Evolutionary conservation across 2,329 filamentous ascomycete genomes (phyloP).

Genomic region (Calonectria henricotiae): DNA sequence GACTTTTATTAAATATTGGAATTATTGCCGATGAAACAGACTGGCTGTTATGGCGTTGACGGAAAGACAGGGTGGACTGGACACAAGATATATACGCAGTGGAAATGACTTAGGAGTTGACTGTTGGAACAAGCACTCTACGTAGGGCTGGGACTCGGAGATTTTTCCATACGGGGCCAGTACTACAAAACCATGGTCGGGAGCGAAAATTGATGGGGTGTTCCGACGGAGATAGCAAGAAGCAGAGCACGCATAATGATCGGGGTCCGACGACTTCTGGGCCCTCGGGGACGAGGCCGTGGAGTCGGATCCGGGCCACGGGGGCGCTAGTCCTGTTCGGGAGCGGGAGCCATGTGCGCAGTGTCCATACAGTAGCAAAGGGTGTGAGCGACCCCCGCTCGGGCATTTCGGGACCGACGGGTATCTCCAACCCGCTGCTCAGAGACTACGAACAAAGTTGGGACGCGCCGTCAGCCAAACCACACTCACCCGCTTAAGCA

Average conservation of each 20-base stretch:
- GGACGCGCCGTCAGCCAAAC: not conserved
- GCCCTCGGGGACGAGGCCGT: conserved; percentile 38
- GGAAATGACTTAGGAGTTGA: not conserved
- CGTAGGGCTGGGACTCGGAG: not conserved
- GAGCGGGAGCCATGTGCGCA: conserved; percentile 14
- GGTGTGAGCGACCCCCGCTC: conserved; percentile 27
- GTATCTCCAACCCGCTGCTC: conserved; percentile 10
- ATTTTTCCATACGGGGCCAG: not conserved
- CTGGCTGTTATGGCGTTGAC: not conserved
- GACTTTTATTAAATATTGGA: not conserved
- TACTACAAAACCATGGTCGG: not conserved
- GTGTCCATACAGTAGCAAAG: conserved; percentile 24
- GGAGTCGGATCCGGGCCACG: conserved; percentile 44
- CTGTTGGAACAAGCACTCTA: not conserved
- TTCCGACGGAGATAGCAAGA: conserved; percentile 11
- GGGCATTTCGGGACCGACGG: conserved; percentile 38
- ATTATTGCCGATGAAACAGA: not conserved
- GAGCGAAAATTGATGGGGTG: conserved; percentile 6
- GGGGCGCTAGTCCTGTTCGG: conserved; percentile 46
- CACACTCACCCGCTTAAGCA: not conserved
- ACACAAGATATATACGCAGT: conserved; percentile 16
- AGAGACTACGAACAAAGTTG: no score
- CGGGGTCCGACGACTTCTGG: conserved; percentile 17
- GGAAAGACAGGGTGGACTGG: not conserved
- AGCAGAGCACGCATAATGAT: not conserved